Percentiles rank a stretch among this genome's conserved stretches.
phyloP scores from a whole-genome alignment of 306 rosid species.

The Sechiopsis laciniata region DNA sequence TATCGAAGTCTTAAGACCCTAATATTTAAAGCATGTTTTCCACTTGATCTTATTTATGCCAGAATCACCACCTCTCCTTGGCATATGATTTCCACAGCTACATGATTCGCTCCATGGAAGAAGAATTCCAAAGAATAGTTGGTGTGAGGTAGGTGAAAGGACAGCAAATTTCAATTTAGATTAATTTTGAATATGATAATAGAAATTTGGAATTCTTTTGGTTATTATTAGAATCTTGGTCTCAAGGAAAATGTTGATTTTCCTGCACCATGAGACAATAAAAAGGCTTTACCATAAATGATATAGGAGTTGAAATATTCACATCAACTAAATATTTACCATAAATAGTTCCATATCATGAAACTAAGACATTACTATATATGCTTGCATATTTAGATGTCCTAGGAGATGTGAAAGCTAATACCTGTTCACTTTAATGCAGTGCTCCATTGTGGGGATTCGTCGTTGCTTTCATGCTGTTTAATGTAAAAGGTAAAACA shows the following conservation, averaged over 20 bases:
- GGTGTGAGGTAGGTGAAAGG: slow-evolving; percentile 66
- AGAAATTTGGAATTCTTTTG: not conserved
- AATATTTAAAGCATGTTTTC: not conserved
- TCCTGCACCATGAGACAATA: not conserved
- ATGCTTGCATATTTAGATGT: not conserved
- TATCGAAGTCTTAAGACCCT: not conserved
- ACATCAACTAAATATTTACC: not conserved
- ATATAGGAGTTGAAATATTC: slow-evolving; percentile 12
- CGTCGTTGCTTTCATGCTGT: slow-evolving; percentile 88
- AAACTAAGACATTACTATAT: not conserved
- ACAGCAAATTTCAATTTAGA: not conserved
- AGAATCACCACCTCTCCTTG: slow-evolving; percentile 75
- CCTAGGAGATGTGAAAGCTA: not conserved
- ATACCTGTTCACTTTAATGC: slow-evolving; percentile 28
- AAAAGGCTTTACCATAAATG: not conserved
- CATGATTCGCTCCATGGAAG: slow-evolving; percentile 97
- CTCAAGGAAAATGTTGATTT: not conserved
- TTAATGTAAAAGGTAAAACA: slow-evolving; percentile 70
- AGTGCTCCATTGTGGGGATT: slow-evolving; percentile 95
- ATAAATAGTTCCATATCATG: not conserved
- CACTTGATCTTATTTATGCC: slow-evolving; percentile 32
- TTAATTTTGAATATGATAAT: not conserved
- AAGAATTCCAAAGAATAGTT: slow-evolving; percentile 90
- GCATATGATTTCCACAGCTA: slow-evolving; percentile 93
- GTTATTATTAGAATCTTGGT: slow-evolving; percentile 2